These are phyloP conservation scores for Lathyrus sativus DNA, from an alignment of 306 rosid genomes.

Conservation along the genomic window DNA sequence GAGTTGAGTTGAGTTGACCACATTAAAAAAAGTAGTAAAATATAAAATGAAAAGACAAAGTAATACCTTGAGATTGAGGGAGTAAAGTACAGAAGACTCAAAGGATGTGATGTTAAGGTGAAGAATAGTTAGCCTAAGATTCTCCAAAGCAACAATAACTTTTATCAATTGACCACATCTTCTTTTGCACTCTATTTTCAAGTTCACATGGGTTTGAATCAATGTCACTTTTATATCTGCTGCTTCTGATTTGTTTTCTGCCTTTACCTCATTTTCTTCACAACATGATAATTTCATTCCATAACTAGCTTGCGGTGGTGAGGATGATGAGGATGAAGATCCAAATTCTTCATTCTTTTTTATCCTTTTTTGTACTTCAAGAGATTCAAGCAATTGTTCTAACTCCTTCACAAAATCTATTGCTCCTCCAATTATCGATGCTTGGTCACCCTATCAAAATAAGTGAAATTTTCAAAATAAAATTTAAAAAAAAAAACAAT, in stretches of 20 bases:
- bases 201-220: constrained; percentile 90
- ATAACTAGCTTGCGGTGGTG: constrained; percentile 26
- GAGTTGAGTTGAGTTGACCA: constrained; percentile 66
- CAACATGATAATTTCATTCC: constrained; percentile 40
- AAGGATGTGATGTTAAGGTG: constrained; percentile 88
- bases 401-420: constrained; percentile 94
- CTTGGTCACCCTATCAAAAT: constrained; percentile 84
- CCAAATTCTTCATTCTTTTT: constrained; percentile 49
- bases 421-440: constrained; percentile 94
- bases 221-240: constrained; percentile 72
- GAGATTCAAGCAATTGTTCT: constrained; percentile 78
- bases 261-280: constrained; percentile 55
- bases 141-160: constrained; percentile 77
- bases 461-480: neutral
- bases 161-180: constrained; percentile 67
- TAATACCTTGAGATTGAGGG: constrained; percentile 94
- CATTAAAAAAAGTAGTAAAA: neutral
- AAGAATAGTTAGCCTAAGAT: constrained; percentile 71
- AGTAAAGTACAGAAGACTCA: constrained; percentile 63
- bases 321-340: constrained; percentile 21
- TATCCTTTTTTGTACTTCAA: constrained; percentile 67
- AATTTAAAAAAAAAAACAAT: neutral
- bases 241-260: constrained; percentile 69
- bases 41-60: constrained; percentile 32
- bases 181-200: constrained; percentile 70